A percentile compares a stretch with the other conserved stretches of the same genome.
Evolutionary conservation across 805 yeast genomes (phyloP).

Genomic region (Monosporozyma yasuniensis): DNA sequence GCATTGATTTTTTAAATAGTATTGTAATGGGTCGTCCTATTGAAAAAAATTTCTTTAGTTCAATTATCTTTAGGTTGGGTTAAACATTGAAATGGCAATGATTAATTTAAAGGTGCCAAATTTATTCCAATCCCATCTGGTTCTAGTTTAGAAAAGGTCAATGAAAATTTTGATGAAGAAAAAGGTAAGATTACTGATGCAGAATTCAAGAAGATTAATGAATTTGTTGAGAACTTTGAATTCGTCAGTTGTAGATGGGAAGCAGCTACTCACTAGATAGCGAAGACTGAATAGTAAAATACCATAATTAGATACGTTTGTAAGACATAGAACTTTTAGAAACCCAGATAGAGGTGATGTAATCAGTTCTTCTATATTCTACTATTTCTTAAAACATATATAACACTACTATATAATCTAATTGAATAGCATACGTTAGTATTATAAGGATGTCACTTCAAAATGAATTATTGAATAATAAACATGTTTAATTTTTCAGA

Average conservation of each 20-base stretch:
- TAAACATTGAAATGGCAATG: conserved; percentile 33
- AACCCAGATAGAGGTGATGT: no score
- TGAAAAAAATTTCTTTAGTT: conserved; percentile 41
- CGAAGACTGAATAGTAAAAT: no score
- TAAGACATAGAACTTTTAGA: no score
- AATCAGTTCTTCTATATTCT: no score
- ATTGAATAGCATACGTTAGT: no score
- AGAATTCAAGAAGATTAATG: conserved; percentile 47
- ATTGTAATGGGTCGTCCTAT: conserved; percentile 44
- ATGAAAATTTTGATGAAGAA: conserved; percentile 43
- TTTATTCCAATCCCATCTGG: conserved; percentile 79
- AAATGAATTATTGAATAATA: no score
- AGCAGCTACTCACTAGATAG: conserved; percentile 5
- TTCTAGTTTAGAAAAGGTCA: conserved; percentile 47
- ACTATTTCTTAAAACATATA: no score
- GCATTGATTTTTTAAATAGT: conserved; percentile 42
- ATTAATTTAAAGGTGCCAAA: conserved; percentile 35
- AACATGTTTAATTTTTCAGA: no score
- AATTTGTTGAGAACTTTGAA: conserved; percentile 34
- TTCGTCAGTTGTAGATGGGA: conserved; percentile 51
- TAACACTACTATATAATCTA: no score
- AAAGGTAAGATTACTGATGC: conserved; percentile 40
- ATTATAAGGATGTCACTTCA: no score
- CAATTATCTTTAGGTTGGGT: conserved; percentile 69
- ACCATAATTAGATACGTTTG: no score